Percentiles rank a stretch among this genome's conserved stretches.
phyloP scores from a whole-genome alignment of 331 rosid species.

The Rosa hybrid region DNA sequence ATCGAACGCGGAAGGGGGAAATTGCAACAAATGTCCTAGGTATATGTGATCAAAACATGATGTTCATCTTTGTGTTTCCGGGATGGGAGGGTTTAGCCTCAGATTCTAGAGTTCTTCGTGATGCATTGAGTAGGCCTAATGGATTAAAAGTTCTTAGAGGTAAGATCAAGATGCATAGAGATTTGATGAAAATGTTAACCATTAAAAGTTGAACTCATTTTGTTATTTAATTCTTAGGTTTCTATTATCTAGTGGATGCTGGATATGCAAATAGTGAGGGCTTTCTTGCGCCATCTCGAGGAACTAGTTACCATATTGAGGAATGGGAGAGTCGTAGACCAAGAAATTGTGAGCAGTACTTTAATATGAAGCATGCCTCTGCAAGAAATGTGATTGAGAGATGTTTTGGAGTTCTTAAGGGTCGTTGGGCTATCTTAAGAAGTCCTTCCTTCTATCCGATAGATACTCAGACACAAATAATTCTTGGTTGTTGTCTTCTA shows the following conservation, averaged over 20 bases:
- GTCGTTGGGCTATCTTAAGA: neutral
- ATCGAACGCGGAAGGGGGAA: neutral
- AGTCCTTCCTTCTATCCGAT: neutral
- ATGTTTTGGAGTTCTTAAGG: neutral
- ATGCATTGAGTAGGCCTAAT: slow-evolving; percentile 8
- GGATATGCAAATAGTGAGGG: neutral
- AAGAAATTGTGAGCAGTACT: neutral
- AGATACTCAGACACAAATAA: neutral
- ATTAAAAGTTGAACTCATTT: neutral
- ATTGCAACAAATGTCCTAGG: slow-evolving; percentile 16
- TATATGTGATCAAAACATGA: slow-evolving; percentile 6
- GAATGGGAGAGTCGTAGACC: neutral
- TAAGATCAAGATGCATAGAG: neutral
- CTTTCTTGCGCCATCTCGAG: neutral
- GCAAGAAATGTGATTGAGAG: neutral
- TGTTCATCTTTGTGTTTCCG: neutral
- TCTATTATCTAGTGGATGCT: neutral
- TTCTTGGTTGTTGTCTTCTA: neutral
- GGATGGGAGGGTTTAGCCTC: slow-evolving; percentile 4
- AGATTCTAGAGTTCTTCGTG: neutral
- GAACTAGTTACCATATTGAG: neutral
- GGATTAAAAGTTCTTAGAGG: slow-evolving; percentile 1
- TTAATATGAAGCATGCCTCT: neutral
- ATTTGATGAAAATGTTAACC: neutral
- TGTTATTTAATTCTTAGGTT: neutral